These are phyloP conservation scores for Setaria italica DNA, from an alignment of 202 grass and related monocot genomes.

Conservation along the genomic window DNA sequence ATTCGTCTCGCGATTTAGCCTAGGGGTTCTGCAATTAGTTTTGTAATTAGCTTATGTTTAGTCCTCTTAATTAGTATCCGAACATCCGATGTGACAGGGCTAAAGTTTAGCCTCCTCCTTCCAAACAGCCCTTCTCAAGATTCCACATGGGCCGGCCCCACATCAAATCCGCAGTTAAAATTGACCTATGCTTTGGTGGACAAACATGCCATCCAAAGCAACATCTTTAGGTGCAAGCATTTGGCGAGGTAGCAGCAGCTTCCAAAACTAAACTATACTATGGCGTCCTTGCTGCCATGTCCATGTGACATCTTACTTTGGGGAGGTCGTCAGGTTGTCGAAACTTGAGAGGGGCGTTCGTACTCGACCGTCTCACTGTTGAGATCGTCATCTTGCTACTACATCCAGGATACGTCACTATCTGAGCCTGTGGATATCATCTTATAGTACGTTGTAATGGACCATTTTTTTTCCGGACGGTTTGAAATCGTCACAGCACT, in stretches of 20 bases:
- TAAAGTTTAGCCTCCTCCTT: no score
- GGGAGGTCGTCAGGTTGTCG: neutral
- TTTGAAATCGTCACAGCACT: no score
- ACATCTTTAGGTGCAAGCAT: constrained; percentile 28
- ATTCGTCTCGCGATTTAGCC: no score
- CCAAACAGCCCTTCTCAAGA: constrained; percentile 25
- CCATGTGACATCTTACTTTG: neutral
- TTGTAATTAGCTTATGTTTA: no score
- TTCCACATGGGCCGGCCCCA: constrained; percentile 22
- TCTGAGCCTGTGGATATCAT: neutral
- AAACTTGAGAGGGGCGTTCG: neutral
- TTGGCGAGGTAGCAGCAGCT: constrained; percentile 24
- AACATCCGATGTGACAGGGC: no score
- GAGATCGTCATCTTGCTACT: neutral
- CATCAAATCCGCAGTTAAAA: neutral
- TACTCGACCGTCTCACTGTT: neutral
- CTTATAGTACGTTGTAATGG: no score
- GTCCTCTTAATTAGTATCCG: no score
- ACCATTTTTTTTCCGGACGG: no score
- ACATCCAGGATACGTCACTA: neutral
- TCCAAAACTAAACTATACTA: constrained; percentile 5
- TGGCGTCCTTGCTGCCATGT: neutral
- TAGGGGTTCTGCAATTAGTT: no score
- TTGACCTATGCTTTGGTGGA: constrained; percentile 17
- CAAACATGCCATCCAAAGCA: constrained; percentile 15